Conservation (phyloP, 2,329 filamentous ascomycete genomes). For the Pseudopithomyces chartarum region DNA sequence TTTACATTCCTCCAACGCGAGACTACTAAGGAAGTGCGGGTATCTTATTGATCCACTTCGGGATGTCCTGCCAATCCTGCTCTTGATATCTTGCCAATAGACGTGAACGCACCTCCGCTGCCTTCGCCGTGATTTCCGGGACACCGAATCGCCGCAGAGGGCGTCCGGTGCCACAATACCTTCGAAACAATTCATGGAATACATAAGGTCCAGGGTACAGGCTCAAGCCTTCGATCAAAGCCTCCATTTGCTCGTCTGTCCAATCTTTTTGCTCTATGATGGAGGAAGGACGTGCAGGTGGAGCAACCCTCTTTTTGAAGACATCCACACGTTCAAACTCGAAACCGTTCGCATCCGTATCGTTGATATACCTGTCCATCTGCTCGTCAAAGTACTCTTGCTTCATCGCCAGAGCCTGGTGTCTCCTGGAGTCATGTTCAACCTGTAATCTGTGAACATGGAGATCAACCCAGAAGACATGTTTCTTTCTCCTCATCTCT, state of each 20-base stretch:
- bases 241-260: conserved; percentile 35
- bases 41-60: conserved; percentile 34
- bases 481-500: conserved; percentile 15
- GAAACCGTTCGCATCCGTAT: conserved; percentile 45
- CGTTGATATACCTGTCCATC: background rate
- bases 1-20: background rate
- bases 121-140: conserved; percentile 31
- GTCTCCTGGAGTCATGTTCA: conserved; percentile 24
- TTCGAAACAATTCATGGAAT: conserved; percentile 34
- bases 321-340: conserved; percentile 45
- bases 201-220: conserved; percentile 28
- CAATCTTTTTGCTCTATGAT: conserved; percentile 28
- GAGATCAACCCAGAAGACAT: conserved; percentile 32
- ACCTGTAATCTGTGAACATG: conserved; percentile 32
- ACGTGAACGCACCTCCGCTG: conserved; percentile 23
- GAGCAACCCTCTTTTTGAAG: conserved; percentile 42
- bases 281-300: conserved; percentile 16
- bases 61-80: conserved; percentile 26
- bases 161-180: conserved; percentile 30
- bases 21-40: conserved; percentile 23
- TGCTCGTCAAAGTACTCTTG: conserved; percentile 15
- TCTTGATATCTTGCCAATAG: conserved; percentile 19
- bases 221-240: conserved; percentile 39
- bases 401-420: conserved; percentile 9
- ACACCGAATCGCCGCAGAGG: conserved; percentile 35